Evolutionary conservation across 805 yeast genomes (phyloP), one percentile per base, ranked within the genome.

Genomic region (Hyphopichia homilentoma): DNA sequence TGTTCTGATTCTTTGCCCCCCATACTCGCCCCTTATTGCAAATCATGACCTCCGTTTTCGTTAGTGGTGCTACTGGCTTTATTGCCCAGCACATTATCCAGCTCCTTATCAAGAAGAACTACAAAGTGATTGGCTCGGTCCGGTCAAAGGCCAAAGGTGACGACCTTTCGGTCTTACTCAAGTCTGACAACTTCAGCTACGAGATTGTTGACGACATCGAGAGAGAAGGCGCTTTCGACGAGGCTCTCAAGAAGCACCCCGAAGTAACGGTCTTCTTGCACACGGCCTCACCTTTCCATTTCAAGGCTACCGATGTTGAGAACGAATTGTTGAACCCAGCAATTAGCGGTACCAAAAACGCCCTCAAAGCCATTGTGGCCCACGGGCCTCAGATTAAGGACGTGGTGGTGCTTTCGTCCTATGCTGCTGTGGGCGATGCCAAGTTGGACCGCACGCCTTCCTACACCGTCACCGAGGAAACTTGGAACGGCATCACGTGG

Each of bases 271-370:
- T 68, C 21, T 77, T 79, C 30, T 43, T 78, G 25, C 85, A 79
- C 52, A 68, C 80, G 7, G 84, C 85, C 2, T 70, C 81, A 9
- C 83, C 84, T 9, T 71, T 72, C 48, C 58, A 65, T 17, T 70
- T 66, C 48, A 61, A 67, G 7, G 54, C 63, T 14, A 52, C 61
- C 9, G 61, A 68, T 39, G 58, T 69, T 21, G 79, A 70, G 36
- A 67, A 68, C 30, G 79, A 73, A 14, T 57, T 78, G 33, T 54
- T 77, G 36, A 60, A 51, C 16, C 84, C 85, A 3, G 82, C 84
- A 1, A 55, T 75, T 4, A 50, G 64, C 13, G 83, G 82, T 21
- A 77, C 81, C 16, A 58, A 57, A 37, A 65, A 73, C 43, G 68
- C 77, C n/a, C 52, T 79, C 32, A 47, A 56, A 25, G 75, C 84